A percentile compares a stretch with the other conserved stretches of the same genome.
Evolutionary conservation across 75 land plant genomes (phyloP).

Genomic region (Pinus tabuliformis): DNA sequence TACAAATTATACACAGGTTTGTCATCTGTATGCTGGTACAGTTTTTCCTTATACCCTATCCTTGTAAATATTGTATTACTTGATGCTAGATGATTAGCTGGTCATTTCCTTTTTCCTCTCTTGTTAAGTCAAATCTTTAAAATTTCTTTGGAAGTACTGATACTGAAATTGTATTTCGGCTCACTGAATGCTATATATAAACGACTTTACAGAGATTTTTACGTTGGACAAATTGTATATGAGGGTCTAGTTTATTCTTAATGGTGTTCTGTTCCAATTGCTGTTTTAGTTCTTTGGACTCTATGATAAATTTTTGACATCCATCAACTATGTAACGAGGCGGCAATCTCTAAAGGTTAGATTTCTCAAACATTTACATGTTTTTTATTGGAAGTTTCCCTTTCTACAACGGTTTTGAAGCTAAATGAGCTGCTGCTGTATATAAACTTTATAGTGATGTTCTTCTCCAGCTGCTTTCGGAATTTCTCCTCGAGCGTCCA

Average conservation of each 20-base stretch:
- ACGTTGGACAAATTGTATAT: background rate
- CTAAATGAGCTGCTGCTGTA: background rate
- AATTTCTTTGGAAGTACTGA: background rate
- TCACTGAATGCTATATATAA: background rate
- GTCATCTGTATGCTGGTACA: conserved; percentile 1
- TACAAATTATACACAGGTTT: conserved; percentile 78
- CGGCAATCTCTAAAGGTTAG: conserved; percentile 91
- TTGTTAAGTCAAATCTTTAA: background rate
- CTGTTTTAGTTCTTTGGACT: conserved; percentile 75
- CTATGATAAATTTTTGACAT: conserved; percentile 79
- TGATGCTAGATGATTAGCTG: background rate
- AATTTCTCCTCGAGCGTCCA: conserved; percentile 84
- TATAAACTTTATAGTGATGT: conserved; percentile 1
- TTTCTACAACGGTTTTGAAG: background rate
- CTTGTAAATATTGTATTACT: background rate
- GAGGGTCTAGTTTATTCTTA: background rate
- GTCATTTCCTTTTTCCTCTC: background rate
- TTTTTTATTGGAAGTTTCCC: background rate
- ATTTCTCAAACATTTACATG: background rate
- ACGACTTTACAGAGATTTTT: background rate
- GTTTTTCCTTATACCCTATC: background rate
- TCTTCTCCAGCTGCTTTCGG: conserved; percentile 75
- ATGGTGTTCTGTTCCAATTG: background rate
- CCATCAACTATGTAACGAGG: conserved; percentile 89
- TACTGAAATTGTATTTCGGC: background rate